Conservation (phyloP, 441 rosid species). For the Flueggea neowawraea region DNA sequence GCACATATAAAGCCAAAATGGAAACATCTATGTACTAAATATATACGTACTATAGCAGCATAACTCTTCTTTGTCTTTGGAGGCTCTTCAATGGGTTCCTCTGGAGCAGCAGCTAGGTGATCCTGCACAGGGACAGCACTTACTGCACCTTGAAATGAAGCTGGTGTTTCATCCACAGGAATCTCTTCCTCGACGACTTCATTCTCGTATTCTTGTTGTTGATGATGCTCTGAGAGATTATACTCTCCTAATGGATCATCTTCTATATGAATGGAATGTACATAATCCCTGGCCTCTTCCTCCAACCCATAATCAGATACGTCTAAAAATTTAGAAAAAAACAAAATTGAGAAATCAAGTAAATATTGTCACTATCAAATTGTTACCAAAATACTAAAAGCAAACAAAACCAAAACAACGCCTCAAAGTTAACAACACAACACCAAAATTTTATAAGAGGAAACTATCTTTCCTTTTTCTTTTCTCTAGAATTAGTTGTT, state of each 20-base stretch:
- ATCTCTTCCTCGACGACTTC: conserved; percentile 40
- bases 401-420: background rate
- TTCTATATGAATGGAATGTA: conserved; percentile 35
- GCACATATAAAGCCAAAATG: background rate
- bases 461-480: no score
- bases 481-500: no score
- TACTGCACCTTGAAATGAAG: conserved; percentile 24
- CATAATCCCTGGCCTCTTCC: conserved; percentile 48
- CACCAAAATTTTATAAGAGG: no score
- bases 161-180: conserved; percentile 34
- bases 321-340: conserved; percentile 20
- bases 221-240: conserved; percentile 40
- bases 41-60: conserved; percentile 63
- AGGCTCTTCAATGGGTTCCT: conserved; percentile 53
- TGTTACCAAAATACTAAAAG: background rate
- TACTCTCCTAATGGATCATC: conserved; percentile 48
- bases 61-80: conserved; percentile 58
- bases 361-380: background rate
- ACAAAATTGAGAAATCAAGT: conserved; percentile 1
- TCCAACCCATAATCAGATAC: conserved; percentile 49
- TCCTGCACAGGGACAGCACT: conserved; percentile 25
- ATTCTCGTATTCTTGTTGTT: conserved; percentile 34
- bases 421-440: no score
- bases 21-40: conserved; percentile 7
- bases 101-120: conserved; percentile 33